Percentiles rank a stretch among this genome's conserved stretches.
phyloP scores from a whole-genome alignment of 805 yeast species.

The Lipomyces anomalus region DNA sequence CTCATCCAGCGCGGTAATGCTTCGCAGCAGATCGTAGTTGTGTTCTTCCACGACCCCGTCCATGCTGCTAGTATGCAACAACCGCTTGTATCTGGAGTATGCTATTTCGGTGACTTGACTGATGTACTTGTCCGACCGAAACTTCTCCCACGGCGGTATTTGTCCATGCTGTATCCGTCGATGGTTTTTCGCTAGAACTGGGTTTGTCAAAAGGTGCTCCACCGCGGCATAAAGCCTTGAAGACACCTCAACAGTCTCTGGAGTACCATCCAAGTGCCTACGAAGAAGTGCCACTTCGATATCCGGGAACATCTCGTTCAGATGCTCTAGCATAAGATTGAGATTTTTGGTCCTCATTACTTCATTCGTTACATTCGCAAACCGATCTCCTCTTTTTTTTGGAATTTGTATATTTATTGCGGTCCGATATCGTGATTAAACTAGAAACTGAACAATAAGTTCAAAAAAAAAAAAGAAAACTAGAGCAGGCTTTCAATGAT shows the following conservation, averaged over 20 bases:
- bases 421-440: too few relatives aligned
- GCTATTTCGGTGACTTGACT: conserved; percentile 9
- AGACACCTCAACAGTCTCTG: conserved; percentile 13
- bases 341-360: conserved; percentile 4
- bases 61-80: conserved; percentile 11
- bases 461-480: too few relatives aligned
- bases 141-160: conserved; percentile 12
- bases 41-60: conserved; percentile 14
- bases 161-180: conserved; percentile 8
- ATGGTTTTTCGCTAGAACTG: conserved; percentile 9
- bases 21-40: conserved; percentile 12
- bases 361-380: neutral
- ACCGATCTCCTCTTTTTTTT: too few relatives aligned
- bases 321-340: conserved; percentile 11
- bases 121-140: conserved; percentile 17
- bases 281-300: conserved; percentile 19
- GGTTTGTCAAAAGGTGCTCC: conserved; percentile 15
- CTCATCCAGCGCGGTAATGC: conserved; percentile 11
- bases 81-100: conserved; percentile 4
- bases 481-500: too few relatives aligned
- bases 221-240: conserved; percentile 19
- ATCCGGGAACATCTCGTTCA: conserved; percentile 19
- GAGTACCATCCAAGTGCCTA: conserved; percentile 4
- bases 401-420: too few relatives aligned
- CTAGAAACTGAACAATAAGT: too few relatives aligned